Base-by-base conservation (phyloP, 2,329 filamentous ascomycete species). In the Colletotrichum tofieldiae region DNA sequence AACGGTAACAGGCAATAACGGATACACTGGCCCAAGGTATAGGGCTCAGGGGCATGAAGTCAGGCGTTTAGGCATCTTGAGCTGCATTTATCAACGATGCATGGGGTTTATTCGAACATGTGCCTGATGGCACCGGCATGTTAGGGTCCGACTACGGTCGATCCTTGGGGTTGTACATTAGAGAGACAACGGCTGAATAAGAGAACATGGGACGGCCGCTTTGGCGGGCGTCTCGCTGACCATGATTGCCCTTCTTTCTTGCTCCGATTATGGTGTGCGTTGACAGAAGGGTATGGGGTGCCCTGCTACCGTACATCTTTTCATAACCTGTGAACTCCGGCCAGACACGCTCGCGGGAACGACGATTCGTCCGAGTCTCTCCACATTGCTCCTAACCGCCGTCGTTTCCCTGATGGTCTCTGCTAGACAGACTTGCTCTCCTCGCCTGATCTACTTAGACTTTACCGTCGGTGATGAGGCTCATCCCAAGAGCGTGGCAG, bases 61-160 rank as follows among this genome's bases (percentile, higher is more conserved):
- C 52, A 41, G 72, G 72, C 68, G 72, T 73, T 73, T 64, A 54
- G 63, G 37, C 62, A 61, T 49, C 59, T 68, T 37, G 55, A 62
- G 51, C 35, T 29, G 47, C 60, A 70, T 72, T 41, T 61, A 35
- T 54, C 54, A n/a, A 51, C 26, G 54, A 68, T 64, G 60, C 66
- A 70, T 72, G 39, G 39, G 59, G 37, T 37, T 64, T 54, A 35
- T 26, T 45, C 41, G 45, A 65, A 32, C 12, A 23, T 39, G 18
- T 71, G 43, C 45, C 26, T 32, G 16, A 39, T 14, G 52, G 39
- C 60, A 64, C 39, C 41, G 54, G 65, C 59, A 69, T 70, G 32
- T 43, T 60, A 23, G 60, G 59, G 43, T 55, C 26, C 11, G 65
- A 49, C 47, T 26, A 26, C 39, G 59, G 59, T 55, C 47, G 47